These are phyloP conservation scores for Umbilicaria muhlenbergii DNA, from an alignment of 495 filamentous ascomycete species.

Conservation along the genomic window DNA sequence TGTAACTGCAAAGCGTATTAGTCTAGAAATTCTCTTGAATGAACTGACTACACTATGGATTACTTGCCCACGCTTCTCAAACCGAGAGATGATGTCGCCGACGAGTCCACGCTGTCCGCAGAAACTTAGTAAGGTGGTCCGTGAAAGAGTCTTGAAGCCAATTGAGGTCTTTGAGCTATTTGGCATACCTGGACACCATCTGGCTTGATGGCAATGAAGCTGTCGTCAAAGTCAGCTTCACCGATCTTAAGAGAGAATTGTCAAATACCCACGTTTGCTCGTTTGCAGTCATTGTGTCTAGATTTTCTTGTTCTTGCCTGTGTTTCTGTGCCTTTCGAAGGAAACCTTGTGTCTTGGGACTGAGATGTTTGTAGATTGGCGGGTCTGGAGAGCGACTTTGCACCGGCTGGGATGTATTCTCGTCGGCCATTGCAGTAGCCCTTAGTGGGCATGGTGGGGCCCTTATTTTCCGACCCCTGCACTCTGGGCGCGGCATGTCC, in stretches of 20 bases:
- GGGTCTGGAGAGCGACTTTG: conserved; percentile 13
- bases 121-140: conserved; percentile 9
- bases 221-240: conserved; percentile 37
- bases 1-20: conserved; percentile 45
- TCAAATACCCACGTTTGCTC: conserved; percentile 77
- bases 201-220: conserved; percentile 99
- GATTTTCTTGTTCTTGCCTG: conserved; percentile 21
- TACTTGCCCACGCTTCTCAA: conserved; percentile 79
- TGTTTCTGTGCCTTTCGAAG: conserved; percentile 22
- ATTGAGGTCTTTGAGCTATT: neutral
- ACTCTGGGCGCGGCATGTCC: too few species aligned
- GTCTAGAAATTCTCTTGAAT: neutral
- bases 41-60: neutral
- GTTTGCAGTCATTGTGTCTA: conserved; percentile 53
- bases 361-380: conserved; percentile 28
- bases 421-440: conserved; percentile 6
- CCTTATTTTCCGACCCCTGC: too few species aligned
- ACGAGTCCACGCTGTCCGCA: conserved; percentile 72
- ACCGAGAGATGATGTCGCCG: conserved; percentile 91
- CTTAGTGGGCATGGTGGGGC: conserved; percentile 1
- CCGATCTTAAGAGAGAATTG: conserved; percentile 7
- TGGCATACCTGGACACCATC: conserved; percentile 88
- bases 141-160: too few species aligned
- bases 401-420: conserved; percentile 15
- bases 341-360: conserved; percentile 29